Conservation (phyloP, 306 rosid species). For the Oemleria cerasiformis region DNA sequence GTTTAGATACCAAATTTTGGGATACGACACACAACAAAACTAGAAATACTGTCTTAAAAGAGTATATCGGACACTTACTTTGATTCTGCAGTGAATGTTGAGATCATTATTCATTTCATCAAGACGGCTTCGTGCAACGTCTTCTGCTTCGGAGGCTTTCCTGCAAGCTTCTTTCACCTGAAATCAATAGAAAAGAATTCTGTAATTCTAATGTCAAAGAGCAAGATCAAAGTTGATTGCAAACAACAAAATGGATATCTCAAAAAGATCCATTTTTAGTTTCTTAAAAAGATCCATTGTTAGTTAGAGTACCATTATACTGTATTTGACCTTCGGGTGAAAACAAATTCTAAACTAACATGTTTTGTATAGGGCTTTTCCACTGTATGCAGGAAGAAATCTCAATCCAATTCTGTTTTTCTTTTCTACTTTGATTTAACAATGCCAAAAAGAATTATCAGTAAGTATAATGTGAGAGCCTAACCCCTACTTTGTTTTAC, state of each 20-base stretch:
- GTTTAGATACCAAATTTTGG: neutral
- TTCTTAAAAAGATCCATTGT: too few species aligned
- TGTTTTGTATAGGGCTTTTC: too few species aligned
- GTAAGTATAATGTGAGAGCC: too few species aligned
- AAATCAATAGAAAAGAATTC: slow-evolving; percentile 10
- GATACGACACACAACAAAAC: neutral
- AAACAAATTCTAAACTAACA: too few species aligned
- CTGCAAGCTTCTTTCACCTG: slow-evolving; percentile 77
- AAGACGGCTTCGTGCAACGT: slow-evolving; percentile 52
- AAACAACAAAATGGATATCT: neutral
- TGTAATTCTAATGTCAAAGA: neutral
- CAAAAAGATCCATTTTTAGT: neutral
- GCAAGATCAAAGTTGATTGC: neutral
- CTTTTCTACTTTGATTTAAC: too few species aligned
- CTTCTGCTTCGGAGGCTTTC: slow-evolving; percentile 63
- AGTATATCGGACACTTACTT: slow-evolving; percentile 33
- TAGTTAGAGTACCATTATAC: too few species aligned
- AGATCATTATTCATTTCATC: slow-evolving; percentile 66
- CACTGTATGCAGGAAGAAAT: too few species aligned
- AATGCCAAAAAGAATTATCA: too few species aligned
- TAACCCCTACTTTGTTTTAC: too few species aligned
- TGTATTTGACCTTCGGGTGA: too few species aligned
- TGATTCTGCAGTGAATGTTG: slow-evolving; percentile 58
- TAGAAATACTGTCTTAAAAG: slow-evolving; percentile 1
- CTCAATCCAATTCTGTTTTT: too few species aligned